Percentiles rank a stretch among this genome's conserved stretches.
Conservation (phyloP, 1,284 basidiomycete genomes). For the Cryptococcus jaspeensis region DNA sequence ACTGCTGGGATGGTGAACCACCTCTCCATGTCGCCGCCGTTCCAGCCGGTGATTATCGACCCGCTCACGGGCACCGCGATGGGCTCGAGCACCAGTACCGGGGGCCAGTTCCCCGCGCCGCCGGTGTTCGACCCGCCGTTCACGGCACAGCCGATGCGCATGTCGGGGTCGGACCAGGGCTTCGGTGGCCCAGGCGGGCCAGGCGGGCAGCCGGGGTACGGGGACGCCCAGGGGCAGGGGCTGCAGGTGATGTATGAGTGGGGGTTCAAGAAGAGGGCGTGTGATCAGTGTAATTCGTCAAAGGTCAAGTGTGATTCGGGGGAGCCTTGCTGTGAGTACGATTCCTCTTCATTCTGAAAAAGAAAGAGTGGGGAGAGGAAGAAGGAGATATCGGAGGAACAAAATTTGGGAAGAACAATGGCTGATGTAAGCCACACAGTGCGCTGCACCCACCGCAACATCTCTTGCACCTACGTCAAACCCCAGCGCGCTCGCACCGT, state of each 20-base stretch:
- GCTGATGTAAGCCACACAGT: conserved; percentile 53
- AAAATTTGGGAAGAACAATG: too few species aligned
- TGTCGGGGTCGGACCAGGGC: conserved; percentile 28
- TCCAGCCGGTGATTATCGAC: conserved; percentile 2
- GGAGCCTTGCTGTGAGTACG: conserved; percentile 68
- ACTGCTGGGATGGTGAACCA: conserved; percentile 9
- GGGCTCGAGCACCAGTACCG: not conserved
- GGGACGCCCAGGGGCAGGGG: too few species aligned
- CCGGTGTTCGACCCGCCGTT: conserved; percentile 16
- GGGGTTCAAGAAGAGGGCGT: conserved; percentile 53
- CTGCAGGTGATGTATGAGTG: conserved; percentile 24
- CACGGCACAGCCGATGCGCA: conserved; percentile 23
- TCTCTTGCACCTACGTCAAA: conserved; percentile 77
- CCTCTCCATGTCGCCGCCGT: conserved; percentile 1
- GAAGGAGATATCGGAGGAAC: too few species aligned
- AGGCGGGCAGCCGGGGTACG: too few species aligned
- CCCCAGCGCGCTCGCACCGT: conserved; percentile 51
- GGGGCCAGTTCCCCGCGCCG: not conserved
- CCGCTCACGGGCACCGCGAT: conserved; percentile 3
- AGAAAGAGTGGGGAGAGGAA: too few species aligned
- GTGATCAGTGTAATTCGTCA: conserved; percentile 80
- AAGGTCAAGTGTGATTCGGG: conserved; percentile 76
- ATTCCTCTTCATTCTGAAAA: too few species aligned
- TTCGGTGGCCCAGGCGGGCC: too few species aligned
- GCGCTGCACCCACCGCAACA: conserved; percentile 72